Evolutionary conservation across 2,329 filamentous ascomycete species (phyloP), one percentile per base, ranked within the genome.

Genomic region (Hypoxylon sp.): DNA sequence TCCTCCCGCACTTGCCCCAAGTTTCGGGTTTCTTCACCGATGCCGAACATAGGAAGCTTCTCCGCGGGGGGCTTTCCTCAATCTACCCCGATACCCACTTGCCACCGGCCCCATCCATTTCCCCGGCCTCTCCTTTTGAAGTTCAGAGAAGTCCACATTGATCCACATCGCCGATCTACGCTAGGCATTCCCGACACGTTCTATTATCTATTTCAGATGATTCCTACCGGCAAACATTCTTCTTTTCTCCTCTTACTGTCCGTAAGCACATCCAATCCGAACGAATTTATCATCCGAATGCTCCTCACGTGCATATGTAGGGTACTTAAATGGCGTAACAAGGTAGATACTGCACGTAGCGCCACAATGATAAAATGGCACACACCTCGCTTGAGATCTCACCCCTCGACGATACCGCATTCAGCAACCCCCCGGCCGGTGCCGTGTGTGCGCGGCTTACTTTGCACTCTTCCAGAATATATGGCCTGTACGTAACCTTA

Each of bases 11-110:
- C 39, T 19, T 44, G 39, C 39, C 39, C 39, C 39, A 44, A 44
- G 39, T 19, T 44, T 22, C 17, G 39, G 39, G 22, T 59, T 59
- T 58, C 26, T 29, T 37, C 17, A 58, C 61, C 61, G 61, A 64
- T 58, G 47, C 53, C 61, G 53, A 63, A 44, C 22, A 26, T 24
- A 29, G 44, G 35, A 57, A 57, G 29, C 22, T 17, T 3, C 35
- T 29, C 26, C 53, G 44, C 46, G 53, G 19, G 29, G 13, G 10
- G 9, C 22, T 22, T 46, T 9, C 51, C 24, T 33, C 13, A 55
- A 19, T 22, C 22, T 22, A 42, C 35, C 37, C 47, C n/a, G 31
- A 14, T 3, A 33, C 29, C 22, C 48, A 50, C 14, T 35, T 14
- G 17, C 37, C 46, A 50, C 52, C 47, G 42, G 51, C 53, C 37